Percentiles rank a stretch among this genome's conserved stretches.
phyloP scores from a whole-genome alignment of 2,329 filamentous ascomycete species.

The Neofusicoccum umdonicola region DNA sequence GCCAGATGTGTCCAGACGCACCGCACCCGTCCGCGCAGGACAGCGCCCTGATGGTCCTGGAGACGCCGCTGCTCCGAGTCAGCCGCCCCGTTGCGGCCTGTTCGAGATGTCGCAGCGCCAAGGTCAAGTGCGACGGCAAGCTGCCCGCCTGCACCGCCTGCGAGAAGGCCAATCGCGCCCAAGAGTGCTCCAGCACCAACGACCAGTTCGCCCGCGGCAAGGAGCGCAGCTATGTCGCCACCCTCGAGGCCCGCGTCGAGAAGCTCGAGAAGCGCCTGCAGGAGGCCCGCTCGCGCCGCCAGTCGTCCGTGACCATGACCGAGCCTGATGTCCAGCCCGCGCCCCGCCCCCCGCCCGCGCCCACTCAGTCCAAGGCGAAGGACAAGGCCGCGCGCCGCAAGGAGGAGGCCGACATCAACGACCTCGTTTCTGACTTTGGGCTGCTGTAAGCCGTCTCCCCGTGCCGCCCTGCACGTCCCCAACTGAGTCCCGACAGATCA shows the following conservation, averaged over 20 bases:
- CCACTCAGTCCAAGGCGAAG: constrained; percentile 30
- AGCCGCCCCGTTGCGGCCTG: constrained; percentile 78
- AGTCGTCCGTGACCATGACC: constrained; percentile 67
- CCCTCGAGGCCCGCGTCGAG: constrained; percentile 87
- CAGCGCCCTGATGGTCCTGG: constrained; percentile 42
- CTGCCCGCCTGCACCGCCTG: constrained; percentile 92
- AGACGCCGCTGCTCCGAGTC: constrained; percentile 65
- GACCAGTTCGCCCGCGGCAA: constrained; percentile 96
- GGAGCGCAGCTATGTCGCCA: constrained; percentile 93
- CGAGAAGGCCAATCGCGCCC: constrained; percentile 82
- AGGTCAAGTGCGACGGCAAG: constrained; percentile 98
- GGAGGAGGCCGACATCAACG: constrained; percentile 85
- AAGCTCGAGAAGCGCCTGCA: constrained; percentile 75
- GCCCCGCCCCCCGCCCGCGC: constrained; percentile 48
- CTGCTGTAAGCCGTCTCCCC: constrained; percentile 63
- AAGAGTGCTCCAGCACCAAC: constrained; percentile 88
- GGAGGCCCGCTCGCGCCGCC: constrained; percentile 63
- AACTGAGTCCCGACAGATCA: constrained; percentile 54
- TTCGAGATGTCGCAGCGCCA: constrained; percentile 80
- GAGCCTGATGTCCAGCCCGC: constrained; percentile 54
- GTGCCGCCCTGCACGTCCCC: constrained; percentile 10
- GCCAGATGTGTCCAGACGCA: background rate
- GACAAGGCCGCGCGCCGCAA: constrained; percentile 48
- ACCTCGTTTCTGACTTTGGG: constrained; percentile 89
- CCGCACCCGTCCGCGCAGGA: background rate